Base-by-base conservation (phyloP, 2,329 filamentous ascomycete species). In the Diaporthe batatas region DNA sequence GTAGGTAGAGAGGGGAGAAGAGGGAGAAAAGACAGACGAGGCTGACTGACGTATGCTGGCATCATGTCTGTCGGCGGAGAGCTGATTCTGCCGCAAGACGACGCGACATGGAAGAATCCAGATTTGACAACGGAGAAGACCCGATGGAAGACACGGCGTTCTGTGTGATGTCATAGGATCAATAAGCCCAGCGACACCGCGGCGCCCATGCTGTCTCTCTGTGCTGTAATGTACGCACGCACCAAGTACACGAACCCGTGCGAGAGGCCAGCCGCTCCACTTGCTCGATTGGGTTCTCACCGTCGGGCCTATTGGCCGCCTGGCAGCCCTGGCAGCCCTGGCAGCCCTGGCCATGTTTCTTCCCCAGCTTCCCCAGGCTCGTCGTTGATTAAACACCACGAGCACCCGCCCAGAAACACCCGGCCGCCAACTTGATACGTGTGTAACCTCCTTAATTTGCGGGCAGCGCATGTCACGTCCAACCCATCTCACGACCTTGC, bases 381-480 rank as follows among this genome's bases (percentile, higher is more conserved):
- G 59, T 49, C 29, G 34, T 23, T 47, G 36, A 34, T 49, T 23
- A 58, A 42, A 32, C 53, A 29, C 29, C 29, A 29, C 5, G 29
- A 29, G 5, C 29, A 51, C 44, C 51, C 36, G 54, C 25, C 39
- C 47, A 68, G 42, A 68, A 72, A 68, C 70, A 72, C 39, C 59
- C 36, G 42, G 29, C 29, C 57, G 11, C 53, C 12, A 21, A 2
- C 23, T 42, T 53, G 23, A 53, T 32, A 55, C 65, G 23, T 72
- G 70, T 62, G 70, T 39, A 44, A 72, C 70, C 6, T 69, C 62
- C 70, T 71, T 67, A 68, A 72, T 72, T 49, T 68, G 62, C 70
- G 49, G 62, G n/a, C 42, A 42, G 18, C 57, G 12, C 23, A 23
- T 42, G 34, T 62, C 34, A 34, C 44, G 29, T 51, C 18, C 44